Conservation (phyloP, 139 green algal genomes). For the Chlorella vulgaris region DNA sequence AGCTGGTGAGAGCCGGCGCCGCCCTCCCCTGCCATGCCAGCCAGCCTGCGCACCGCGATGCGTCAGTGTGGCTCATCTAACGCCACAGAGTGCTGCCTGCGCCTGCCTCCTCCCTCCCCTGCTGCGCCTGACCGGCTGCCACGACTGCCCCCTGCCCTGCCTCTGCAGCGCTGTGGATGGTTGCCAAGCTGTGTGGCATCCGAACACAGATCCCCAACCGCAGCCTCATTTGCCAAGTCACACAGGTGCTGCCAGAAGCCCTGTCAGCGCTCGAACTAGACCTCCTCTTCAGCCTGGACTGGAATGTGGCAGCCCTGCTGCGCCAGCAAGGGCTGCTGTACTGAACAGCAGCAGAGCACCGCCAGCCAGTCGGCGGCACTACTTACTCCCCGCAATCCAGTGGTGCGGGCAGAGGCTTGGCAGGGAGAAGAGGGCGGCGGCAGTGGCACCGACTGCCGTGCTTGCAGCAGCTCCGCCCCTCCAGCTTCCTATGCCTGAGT, state of each 20-base stretch:
- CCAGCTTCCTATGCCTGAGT: too few relatives aligned
- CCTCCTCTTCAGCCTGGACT: constrained; percentile 28
- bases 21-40: background rate
- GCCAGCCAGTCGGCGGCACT: background rate
- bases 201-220: constrained; percentile 35
- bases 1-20: background rate
- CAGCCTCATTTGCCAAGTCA: constrained; percentile 32
- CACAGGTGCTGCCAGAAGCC: constrained; percentile 5
- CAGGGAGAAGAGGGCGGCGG: too few relatives aligned
- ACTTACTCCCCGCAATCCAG: background rate
- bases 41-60: background rate
- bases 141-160: background rate
- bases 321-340: constrained; percentile 5
- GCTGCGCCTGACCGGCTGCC: background rate
- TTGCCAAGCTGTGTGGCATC: constrained; percentile 22
- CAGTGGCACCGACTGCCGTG: background rate
- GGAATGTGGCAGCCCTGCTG: constrained; percentile 35
- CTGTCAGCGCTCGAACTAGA: constrained; percentile 27
- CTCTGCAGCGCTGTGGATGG: constrained; percentile 28
- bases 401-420: too few relatives aligned
- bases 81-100: too few relatives aligned
- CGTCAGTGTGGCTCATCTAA: background rate
- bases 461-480: background rate
- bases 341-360: background rate
- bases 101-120: background rate